phyloP scores from a whole-genome alignment of 352 stramenopile genomes.

The Phytophthora crassamura region DNA sequence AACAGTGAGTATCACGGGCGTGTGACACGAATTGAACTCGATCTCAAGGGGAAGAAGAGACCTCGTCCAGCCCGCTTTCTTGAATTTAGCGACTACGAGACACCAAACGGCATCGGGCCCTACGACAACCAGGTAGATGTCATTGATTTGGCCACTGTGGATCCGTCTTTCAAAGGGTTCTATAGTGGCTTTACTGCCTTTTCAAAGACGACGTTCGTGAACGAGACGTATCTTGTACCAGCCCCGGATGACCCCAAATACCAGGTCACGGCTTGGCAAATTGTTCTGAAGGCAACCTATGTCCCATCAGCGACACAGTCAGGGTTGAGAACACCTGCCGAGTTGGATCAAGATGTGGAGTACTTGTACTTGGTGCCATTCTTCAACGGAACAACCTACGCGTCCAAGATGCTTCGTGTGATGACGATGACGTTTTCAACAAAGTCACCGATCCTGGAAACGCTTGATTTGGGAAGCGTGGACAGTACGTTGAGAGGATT shows the following conservation, averaged over 20 bases:
- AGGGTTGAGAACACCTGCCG: conserved; percentile 42
- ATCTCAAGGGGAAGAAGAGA: conserved; percentile 79
- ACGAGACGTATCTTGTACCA: conserved; percentile 67
- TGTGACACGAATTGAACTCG: conserved; percentile 70
- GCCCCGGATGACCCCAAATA: conserved; percentile 60
- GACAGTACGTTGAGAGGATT: conserved; percentile 60
- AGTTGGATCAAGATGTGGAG: conserved; percentile 52
- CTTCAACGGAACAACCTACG: conserved; percentile 62
- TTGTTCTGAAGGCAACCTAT: conserved; percentile 63
- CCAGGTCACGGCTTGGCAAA: conserved; percentile 44
- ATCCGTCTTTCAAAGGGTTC: conserved; percentile 64
- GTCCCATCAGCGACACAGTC: conserved; percentile 46
- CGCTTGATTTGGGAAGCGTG: conserved; percentile 58
- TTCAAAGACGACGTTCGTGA: conserved; percentile 53
- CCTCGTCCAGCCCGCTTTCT: conserved; percentile 74
- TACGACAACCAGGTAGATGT: conserved; percentile 65
- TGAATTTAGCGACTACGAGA: conserved; percentile 85
- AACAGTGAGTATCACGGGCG: conserved; percentile 72
- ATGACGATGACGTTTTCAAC: conserved; percentile 60
- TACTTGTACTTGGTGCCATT: conserved; percentile 79
- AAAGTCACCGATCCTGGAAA: conserved; percentile 52
- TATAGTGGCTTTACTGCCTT: conserved; percentile 70
- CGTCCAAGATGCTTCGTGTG: conserved; percentile 62
- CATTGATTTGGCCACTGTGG: conserved; percentile 60
- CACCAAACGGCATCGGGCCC: conserved; percentile 64